Percentiles rank a stretch among this genome's conserved stretches.
phyloP scores from a whole-genome alignment of 1,139 yeast species.

The Pneumocystis murina region DNA sequence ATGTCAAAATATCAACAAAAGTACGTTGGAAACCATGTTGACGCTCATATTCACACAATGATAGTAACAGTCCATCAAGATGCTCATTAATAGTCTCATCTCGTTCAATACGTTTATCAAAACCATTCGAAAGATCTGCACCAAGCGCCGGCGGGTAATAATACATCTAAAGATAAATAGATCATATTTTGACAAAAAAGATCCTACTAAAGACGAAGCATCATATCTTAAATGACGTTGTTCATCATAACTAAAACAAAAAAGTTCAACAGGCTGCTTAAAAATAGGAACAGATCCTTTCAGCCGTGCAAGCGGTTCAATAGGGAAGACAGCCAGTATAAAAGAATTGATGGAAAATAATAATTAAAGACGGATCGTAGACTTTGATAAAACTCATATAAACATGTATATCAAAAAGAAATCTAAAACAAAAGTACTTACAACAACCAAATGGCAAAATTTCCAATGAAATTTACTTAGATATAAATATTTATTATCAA shows the following conservation, averaged over 20 bases:
- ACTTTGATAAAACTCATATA: too few relatives aligned
- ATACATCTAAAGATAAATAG: conserved; percentile 22
- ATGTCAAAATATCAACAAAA: conserved; percentile 26
- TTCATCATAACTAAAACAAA: conserved; percentile 40
- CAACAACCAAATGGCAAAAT: too few relatives aligned
- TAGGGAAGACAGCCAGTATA: background rate
- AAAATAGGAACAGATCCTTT: conserved; percentile 26
- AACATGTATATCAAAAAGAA: too few relatives aligned
- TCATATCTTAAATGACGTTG: conserved; percentile 37
- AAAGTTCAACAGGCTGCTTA: conserved; percentile 51
- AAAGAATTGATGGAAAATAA: background rate
- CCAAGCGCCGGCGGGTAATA: conserved; percentile 8
- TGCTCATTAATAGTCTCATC: conserved; percentile 42
- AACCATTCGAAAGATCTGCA: conserved; percentile 49
- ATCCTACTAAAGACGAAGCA: conserved; percentile 20
- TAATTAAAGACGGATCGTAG: too few relatives aligned
- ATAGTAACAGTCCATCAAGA: conserved; percentile 42
- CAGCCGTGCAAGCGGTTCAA: conserved; percentile 15
- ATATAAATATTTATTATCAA: too few relatives aligned
- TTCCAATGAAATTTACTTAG: too few relatives aligned
- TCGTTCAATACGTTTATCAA: conserved; percentile 38
- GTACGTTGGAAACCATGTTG: conserved; percentile 19
- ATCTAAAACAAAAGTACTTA: too few relatives aligned
- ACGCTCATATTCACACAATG: conserved; percentile 42
- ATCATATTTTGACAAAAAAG: conserved; percentile 25